Evolutionary conservation across 192 early-diverging fungal genomes (phyloP).

Genomic region (Pecoramyces ruminantium): DNA sequence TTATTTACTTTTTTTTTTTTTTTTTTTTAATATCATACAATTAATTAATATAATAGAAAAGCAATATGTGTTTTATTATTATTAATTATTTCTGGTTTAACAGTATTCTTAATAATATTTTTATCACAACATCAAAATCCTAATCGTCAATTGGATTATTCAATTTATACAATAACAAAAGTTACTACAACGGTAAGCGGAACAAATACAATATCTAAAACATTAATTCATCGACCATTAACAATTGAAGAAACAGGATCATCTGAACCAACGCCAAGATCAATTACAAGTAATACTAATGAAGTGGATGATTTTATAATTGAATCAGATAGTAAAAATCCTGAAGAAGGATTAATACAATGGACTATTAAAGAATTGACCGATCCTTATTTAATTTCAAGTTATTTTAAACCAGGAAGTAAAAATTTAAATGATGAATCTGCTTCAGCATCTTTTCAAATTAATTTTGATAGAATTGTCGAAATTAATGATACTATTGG

Average conservation of each 20-base stretch:
- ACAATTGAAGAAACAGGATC: background rate
- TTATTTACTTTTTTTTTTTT: too few relatives aligned
- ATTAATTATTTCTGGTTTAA: too few relatives aligned
- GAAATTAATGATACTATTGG: background rate
- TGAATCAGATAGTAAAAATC: background rate
- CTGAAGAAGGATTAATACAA: background rate
- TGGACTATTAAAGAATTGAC: background rate
- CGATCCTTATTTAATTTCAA: background rate
- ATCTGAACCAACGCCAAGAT: background rate
- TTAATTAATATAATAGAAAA: too few relatives aligned
- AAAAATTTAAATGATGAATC: background rate
- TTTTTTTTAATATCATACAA: too few relatives aligned
- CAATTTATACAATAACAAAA: too few relatives aligned
- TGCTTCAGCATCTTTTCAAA: background rate
- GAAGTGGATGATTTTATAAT: background rate
- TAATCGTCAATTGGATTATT: too few relatives aligned
- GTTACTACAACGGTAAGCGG: too few relatives aligned
- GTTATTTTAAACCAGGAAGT: background rate
- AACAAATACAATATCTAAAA: too few relatives aligned
- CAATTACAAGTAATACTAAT: background rate
- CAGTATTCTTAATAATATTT: too few relatives aligned
- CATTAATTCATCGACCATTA: too few relatives aligned
- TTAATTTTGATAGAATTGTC: background rate
- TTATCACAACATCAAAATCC: too few relatives aligned
- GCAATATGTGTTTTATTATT: too few relatives aligned